Conservation (phyloP, 2,329 filamentous ascomycete species). For the Apiospora marii region DNA sequence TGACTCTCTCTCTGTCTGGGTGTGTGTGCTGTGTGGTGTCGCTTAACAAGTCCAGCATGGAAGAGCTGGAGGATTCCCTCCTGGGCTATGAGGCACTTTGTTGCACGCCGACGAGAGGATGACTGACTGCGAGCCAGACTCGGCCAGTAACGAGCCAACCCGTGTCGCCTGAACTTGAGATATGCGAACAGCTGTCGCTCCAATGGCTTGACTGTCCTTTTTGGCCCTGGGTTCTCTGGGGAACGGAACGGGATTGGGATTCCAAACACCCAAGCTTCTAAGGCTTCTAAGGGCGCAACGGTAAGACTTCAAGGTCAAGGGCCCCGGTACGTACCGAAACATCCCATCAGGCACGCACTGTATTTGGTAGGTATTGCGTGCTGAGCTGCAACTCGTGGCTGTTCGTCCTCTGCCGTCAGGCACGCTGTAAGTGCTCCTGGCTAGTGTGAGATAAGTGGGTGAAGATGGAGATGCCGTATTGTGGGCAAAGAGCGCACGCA, state of each 20-base stretch:
- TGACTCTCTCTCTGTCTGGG: neutral
- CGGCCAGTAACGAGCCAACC: constrained; percentile 20
- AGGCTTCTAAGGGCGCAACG: neutral
- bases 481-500: neutral
- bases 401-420: constrained; percentile 6
- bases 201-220: neutral
- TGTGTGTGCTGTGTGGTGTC: constrained; percentile 6
- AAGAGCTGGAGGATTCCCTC: neutral
- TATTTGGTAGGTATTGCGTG: neutral
- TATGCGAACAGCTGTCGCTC: constrained; percentile 2
- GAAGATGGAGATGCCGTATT: neutral
- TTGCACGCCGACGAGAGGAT: neutral
- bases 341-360: neutral
- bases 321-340: constrained; percentile 19
- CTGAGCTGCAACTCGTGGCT: constrained; percentile 9
- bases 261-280: neutral
- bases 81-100: constrained; percentile 16
- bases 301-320: neutral
- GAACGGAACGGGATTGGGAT: constrained; percentile 7
- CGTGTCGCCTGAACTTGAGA: constrained; percentile 20
- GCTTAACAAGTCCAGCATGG: neutral
- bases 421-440: constrained; percentile 12
- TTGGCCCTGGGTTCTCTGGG: constrained; percentile 4
- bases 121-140: neutral
- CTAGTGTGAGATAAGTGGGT: neutral